Conservation (phyloP, 306 rosid species). For the Purshia tridentata region DNA sequence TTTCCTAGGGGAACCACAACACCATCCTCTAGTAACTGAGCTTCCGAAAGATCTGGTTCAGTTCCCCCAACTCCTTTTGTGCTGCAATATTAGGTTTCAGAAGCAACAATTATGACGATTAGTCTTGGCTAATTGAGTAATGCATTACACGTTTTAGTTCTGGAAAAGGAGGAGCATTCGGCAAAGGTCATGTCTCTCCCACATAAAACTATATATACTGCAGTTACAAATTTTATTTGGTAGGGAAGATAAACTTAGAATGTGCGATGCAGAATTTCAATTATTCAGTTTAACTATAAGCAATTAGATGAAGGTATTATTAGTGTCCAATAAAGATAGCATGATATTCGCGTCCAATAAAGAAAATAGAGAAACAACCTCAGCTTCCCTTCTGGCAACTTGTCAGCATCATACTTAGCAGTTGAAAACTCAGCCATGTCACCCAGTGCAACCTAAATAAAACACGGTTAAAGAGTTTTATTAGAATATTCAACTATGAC, state of each 20-base stretch:
- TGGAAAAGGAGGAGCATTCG: neutral
- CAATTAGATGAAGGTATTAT: neutral
- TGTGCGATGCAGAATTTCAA: neutral
- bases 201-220: neutral
- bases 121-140: constrained; percentile 3
- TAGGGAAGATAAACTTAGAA: neutral
- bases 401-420: constrained; percentile 73
- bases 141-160: neutral
- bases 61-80: constrained; percentile 85
- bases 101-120: constrained; percentile 7
- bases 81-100: constrained; percentile 47
- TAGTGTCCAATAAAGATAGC: neutral
- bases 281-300: neutral
- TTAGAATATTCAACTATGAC: constrained; percentile 1
- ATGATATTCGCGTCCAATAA: neutral
- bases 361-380: constrained; percentile 51
- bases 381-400: constrained; percentile 73
- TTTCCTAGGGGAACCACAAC: constrained; percentile 71
- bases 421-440: constrained; percentile 79
- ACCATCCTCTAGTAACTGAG: constrained; percentile 60
- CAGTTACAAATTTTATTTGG: neutral
- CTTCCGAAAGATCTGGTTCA: constrained; percentile 69
- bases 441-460: constrained; percentile 79
- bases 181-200: neutral
- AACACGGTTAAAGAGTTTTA: neutral